Percentiles rank a stretch among this genome's conserved stretches.
Evolutionary conservation across 129 eudicot genomes (phyloP).

Genomic region (Artemisia annua): DNA sequence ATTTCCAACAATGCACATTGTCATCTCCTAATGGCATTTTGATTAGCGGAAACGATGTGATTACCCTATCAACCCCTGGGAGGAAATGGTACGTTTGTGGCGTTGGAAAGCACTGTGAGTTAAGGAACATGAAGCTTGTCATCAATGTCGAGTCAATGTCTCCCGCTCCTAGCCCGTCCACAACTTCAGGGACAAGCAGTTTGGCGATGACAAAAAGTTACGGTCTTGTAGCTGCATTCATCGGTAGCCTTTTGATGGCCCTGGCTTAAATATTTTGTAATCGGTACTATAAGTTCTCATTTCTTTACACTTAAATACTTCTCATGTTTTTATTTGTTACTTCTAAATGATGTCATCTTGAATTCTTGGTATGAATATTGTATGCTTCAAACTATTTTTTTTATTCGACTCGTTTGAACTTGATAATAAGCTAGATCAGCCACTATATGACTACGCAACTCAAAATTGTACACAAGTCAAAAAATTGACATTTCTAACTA

Average conservation of each 20-base stretch:
- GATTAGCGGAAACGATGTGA: conserved; percentile 5
- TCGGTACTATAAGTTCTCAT: background rate
- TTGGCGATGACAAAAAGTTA: background rate
- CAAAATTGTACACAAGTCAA: background rate
- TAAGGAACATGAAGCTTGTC: conserved; percentile 4
- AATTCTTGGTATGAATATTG: background rate
- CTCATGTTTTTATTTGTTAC: background rate
- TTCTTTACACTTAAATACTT: background rate
- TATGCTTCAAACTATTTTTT: background rate
- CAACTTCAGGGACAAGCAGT: conserved; percentile 17
- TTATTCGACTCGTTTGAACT: background rate
- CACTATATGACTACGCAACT: background rate
- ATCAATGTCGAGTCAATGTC: conserved; percentile 20
- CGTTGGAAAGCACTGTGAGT: conserved; percentile 21
- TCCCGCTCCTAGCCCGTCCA: conserved; percentile 32
- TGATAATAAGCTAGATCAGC: background rate
- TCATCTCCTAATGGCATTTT: conserved; percentile 2
- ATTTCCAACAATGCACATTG: conserved; percentile 17
- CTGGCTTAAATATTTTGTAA: background rate
- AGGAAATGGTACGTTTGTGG: conserved; percentile 15
- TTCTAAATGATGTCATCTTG: background rate
- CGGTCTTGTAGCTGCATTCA: background rate
- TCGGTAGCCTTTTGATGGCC: conserved; percentile 14
- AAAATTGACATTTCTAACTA: too few species aligned
- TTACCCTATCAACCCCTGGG: conserved; percentile 7